Conservation (phyloP, 2,329 filamentous ascomycete species). For the Gremmenia infestans region DNA sequence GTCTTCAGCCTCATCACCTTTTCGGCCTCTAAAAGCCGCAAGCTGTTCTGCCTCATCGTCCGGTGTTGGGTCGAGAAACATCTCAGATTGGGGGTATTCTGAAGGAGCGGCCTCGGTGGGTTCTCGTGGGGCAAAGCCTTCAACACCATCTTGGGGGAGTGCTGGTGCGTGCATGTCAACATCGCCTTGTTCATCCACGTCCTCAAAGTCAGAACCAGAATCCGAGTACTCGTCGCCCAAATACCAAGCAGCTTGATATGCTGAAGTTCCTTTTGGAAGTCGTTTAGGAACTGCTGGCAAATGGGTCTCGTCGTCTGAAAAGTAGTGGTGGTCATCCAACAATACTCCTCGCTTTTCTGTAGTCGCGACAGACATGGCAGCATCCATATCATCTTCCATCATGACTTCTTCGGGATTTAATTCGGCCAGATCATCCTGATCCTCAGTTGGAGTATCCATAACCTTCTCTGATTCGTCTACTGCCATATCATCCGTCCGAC, state of each 20-base stretch:
- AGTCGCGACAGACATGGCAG: constrained; percentile 43
- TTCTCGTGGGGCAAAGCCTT: constrained; percentile 60
- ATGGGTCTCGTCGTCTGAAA: constrained; percentile 77
- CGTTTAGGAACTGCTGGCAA: constrained; percentile 60
- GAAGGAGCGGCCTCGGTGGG: constrained; percentile 76
- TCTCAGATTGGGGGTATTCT: constrained; percentile 90
- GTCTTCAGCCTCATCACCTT: constrained; percentile 76
- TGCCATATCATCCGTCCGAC: constrained; percentile 62
- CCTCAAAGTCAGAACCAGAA: constrained; percentile 79
- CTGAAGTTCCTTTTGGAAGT: constrained; percentile 85
- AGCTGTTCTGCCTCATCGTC: constrained; percentile 77
- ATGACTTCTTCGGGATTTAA: constrained; percentile 81
- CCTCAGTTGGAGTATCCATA: constrained; percentile 67
- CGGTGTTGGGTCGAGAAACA: constrained; percentile 71
- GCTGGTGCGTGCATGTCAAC: constrained; percentile 48
- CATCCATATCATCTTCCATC: constrained; percentile 60
- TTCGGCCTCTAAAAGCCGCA: constrained; percentile 72
- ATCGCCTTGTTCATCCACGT: constrained; percentile 57
- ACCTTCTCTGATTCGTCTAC: constrained; percentile 57
- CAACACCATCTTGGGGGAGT: constrained; percentile 77
- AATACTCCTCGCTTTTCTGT: constrained; percentile 77
- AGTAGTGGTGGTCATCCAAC: constrained; percentile 96
- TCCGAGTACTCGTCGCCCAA: constrained; percentile 68
- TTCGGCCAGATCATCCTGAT: constrained; percentile 77
- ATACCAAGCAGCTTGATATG: constrained; percentile 94